Conservation (phyloP, 495 filamentous ascomycete genomes). For the Cercophora samala region DNA sequence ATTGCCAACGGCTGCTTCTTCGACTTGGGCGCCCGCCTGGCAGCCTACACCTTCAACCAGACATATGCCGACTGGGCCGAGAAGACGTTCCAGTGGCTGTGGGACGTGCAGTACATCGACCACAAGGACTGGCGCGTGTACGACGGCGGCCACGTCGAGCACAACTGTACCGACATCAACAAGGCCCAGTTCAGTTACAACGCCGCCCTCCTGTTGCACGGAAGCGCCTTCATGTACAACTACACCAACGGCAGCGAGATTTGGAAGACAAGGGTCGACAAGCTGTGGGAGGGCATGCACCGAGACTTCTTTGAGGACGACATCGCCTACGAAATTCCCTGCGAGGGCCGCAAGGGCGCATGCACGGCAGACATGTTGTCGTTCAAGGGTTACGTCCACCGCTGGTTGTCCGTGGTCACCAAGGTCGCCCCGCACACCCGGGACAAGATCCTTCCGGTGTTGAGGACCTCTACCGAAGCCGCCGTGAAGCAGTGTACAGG, state of each 20-base stretch:
- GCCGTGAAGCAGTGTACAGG: constrained; percentile 68
- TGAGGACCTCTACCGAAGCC: constrained; percentile 60
- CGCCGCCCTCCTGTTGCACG: constrained; percentile 66
- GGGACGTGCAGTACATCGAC: constrained; percentile 59
- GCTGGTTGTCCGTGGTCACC: constrained; percentile 72
- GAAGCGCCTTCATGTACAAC: constrained; percentile 76
- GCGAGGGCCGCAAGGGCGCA: constrained; percentile 54
- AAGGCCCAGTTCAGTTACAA: constrained; percentile 72
- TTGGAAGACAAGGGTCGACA: constrained; percentile 59
- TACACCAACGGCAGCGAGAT: constrained; percentile 35
- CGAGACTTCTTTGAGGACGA: constrained; percentile 54
- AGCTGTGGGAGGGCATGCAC: constrained; percentile 56
- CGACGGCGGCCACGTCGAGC: constrained; percentile 64
- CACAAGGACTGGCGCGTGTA: constrained; percentile 55
- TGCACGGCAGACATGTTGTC: constrained; percentile 73
- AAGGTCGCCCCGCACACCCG: constrained; percentile 66
- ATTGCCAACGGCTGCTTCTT: constrained; percentile 66
- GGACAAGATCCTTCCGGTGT: constrained; percentile 55
- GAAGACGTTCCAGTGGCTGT: constrained; percentile 71
- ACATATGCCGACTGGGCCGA: constrained; percentile 77
- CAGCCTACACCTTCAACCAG: constrained; percentile 69
- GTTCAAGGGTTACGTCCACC: constrained; percentile 77
- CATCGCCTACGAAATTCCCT: constrained; percentile 67
- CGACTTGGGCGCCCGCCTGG: constrained; percentile 72
- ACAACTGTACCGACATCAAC: constrained; percentile 61